Base-by-base conservation (phyloP, 352 stramenopile species). In the Phytophthora lateralis region DNA sequence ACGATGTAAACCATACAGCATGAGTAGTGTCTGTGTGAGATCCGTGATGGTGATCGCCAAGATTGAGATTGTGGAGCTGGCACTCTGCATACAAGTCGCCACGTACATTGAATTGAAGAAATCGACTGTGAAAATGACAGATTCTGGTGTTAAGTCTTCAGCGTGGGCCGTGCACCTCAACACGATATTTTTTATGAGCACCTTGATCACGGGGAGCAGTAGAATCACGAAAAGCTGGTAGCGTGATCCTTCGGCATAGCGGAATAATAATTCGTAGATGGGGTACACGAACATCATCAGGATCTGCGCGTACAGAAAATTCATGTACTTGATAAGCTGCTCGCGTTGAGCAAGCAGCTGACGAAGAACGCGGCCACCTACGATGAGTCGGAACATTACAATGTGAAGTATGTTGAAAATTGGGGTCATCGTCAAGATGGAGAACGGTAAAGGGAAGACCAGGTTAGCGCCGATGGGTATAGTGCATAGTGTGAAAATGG, bases 121-220 rank as follows among this genome's bases (percentile, higher is more conserved):
- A 27, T 69, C 56, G 2, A 65, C 57, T 11, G 62, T 61, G 26
- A 72, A 72, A 20, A 72, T 68, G 4, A 68, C 57, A 6, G 60
- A 41, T n/a, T 63, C 51, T 2, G 67, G 67, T 21, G 53, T 34
- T 3, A 65, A 45, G 12, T 75, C 67, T 27, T 69, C 67, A 0
- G 56, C 34, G 12, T 69, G 56, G 18, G 30, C 27, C 6, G 46
- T 62, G 27, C 38, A 65, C 5, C 42, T 32, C 4, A 52, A 20
- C 17, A 75, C 42, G 15, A 65, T 39, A 53, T 72, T 65, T 21
- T 60, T 69, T 3, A 84, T 51, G 3, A 64, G 0, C 0, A 73
- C 38, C 37, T 78, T 78, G 4, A 84, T 67, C 0, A 79, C n/a
- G 1, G 67, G 55, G 1, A 80, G 50, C 0, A 74, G n/a, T 14